These are phyloP conservation scores for Eucalyptus camaldulensis DNA, from an alignment of 345 rosid genomes.

Conservation along the genomic window DNA sequence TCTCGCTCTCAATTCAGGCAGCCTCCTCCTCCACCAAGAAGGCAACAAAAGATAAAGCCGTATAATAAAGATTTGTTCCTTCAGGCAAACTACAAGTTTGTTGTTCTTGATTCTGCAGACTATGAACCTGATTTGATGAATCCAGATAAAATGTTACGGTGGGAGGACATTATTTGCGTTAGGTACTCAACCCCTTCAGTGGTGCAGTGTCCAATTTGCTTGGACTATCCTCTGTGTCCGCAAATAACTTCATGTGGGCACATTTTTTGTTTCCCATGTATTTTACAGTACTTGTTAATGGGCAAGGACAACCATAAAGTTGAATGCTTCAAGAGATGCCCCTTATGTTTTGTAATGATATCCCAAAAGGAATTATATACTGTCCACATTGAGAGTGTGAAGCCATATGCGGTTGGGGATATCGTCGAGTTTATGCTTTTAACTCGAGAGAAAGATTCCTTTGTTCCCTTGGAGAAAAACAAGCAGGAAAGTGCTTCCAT, in stretches of 20 bases:
- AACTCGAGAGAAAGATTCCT: conserved; percentile 65
- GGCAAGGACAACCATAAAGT: conserved; percentile 60
- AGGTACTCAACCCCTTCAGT: conserved; percentile 70
- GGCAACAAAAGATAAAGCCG: conserved; percentile 56
- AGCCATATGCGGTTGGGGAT: conserved; percentile 53
- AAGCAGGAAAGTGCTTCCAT: conserved; percentile 1
- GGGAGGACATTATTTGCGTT: conserved; percentile 90
- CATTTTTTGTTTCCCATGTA: conserved; percentile 90
- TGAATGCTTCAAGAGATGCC: conserved; percentile 71
- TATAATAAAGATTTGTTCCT: conserved; percentile 89
- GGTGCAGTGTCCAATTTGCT: conserved; percentile 92
- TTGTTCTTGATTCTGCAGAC: conserved; percentile 67
- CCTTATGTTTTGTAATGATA: conserved; percentile 84
- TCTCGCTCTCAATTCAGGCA: conserved; percentile 40
- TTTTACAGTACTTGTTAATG: conserved; percentile 64
- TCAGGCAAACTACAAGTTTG: conserved; percentile 93
- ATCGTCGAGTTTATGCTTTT: conserved; percentile 67
- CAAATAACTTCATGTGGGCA: conserved; percentile 98
- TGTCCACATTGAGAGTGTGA: conserved; percentile 60
- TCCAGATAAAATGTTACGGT: conserved; percentile 79
- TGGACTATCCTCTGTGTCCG: conserved; percentile 86
- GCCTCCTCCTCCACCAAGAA: conserved; percentile 40
- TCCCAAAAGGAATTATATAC: conserved; percentile 76
- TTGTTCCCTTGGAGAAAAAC: conserved; percentile 31
- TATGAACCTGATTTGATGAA: conserved; percentile 59